These are phyloP conservation scores for Metschnikowia picachoensis DNA, from an alignment of 805 yeast species.

Conservation along the genomic window DNA sequence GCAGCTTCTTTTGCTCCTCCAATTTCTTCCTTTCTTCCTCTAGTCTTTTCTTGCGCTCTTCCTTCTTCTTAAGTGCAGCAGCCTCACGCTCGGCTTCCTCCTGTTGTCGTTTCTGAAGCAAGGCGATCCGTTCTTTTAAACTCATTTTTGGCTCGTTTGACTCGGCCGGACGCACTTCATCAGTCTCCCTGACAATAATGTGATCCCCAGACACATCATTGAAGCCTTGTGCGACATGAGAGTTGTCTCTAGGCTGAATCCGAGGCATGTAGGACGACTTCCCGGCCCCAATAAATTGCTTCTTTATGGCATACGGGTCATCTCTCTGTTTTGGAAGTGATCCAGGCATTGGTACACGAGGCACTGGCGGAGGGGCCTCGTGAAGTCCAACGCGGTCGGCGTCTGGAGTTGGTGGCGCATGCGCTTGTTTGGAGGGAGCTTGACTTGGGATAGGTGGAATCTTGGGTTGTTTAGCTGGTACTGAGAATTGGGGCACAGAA, in stretches of 20 bases:
- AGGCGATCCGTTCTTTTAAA: slow-evolving; percentile 79
- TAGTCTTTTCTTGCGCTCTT: slow-evolving; percentile 44
- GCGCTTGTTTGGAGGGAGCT: too few relatives aligned
- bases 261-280: slow-evolving; percentile 59
- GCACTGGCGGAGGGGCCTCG: neutral
- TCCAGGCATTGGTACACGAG: slow-evolving; percentile 19
- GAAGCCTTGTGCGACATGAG: slow-evolving; percentile 29
- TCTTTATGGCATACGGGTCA: slow-evolving; percentile 49
- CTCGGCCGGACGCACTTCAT: slow-evolving; percentile 24
- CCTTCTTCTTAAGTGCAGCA: slow-evolving; percentile 49
- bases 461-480: too few relatives aligned
- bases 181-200: slow-evolving; percentile 14
- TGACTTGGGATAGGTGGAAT: too few relatives aligned
- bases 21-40: slow-evolving; percentile 5
- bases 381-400: too few relatives aligned
- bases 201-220: slow-evolving; percentile 22
- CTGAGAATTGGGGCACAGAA: neutral
- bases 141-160: slow-evolving; percentile 70
- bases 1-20: too few relatives aligned
- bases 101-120: slow-evolving; percentile 75
- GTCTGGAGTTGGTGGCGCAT: too few relatives aligned
- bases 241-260: slow-evolving; percentile 38
- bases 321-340: slow-evolving; percentile 30
- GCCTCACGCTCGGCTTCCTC: slow-evolving; percentile 76
- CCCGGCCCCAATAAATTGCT: slow-evolving; percentile 52